Conservation (phyloP, 2,329 filamentous ascomycete genomes). For the Botryotinia narcissicola region DNA sequence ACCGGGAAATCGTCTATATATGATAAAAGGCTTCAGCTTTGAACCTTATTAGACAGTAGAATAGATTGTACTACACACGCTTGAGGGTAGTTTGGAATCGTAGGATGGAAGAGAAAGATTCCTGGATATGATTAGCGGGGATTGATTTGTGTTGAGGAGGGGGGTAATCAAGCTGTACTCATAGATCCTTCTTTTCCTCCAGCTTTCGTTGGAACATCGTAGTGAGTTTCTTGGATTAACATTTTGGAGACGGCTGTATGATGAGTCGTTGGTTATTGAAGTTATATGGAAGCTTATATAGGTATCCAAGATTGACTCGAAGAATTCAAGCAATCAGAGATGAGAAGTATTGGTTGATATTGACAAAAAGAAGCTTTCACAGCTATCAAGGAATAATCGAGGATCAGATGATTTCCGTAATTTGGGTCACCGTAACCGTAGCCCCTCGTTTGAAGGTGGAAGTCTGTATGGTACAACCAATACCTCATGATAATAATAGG, state of each 20-base stretch:
- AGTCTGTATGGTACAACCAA: too few species aligned
- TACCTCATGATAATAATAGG: too few species aligned
- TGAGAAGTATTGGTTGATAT: background rate
- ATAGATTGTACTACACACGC: constrained; percentile 53
- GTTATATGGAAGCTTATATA: background rate
- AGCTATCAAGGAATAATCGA: background rate
- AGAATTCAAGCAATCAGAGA: background rate
- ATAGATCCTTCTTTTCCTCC: constrained; percentile 53
- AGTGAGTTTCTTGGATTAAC: constrained; percentile 57
- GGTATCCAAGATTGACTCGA: background rate
- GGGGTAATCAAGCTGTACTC: constrained; percentile 42
- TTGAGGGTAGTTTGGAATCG: constrained; percentile 79
- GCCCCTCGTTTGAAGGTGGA: constrained; percentile 7
- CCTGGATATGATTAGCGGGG: constrained; percentile 50
- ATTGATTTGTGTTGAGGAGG: background rate
- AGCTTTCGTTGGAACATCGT: constrained; percentile 58
- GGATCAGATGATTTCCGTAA: background rate
- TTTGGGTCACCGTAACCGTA: background rate
- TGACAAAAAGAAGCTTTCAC: background rate
- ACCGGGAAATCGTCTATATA: constrained; percentile 68
- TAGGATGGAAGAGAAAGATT: constrained; percentile 85
- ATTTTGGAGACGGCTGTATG: constrained; percentile 42
- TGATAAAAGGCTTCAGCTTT: constrained; percentile 20
- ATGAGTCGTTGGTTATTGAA: background rate
- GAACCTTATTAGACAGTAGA: background rate